Evolutionary conservation across 805 yeast genomes (phyloP).

Genomic region (Candida easanensis): DNA sequence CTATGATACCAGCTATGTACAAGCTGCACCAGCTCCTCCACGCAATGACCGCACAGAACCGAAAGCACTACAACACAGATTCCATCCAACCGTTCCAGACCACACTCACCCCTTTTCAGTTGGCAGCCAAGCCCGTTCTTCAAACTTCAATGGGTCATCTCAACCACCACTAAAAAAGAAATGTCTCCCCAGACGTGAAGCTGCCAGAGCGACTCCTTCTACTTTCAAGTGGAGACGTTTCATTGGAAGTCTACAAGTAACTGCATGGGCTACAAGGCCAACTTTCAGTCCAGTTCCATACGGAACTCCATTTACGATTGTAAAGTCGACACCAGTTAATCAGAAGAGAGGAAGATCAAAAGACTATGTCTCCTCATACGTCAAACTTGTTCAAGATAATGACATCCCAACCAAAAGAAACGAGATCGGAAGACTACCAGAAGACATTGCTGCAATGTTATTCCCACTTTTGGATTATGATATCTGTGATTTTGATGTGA

Average conservation of each 20-base stretch:
- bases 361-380: slow-evolving; percentile 30
- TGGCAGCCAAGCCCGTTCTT: not conserved
- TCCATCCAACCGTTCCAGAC: too few relatives aligned
- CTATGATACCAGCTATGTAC: slow-evolving; percentile 7
- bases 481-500: slow-evolving; percentile 52
- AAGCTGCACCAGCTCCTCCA: slow-evolving; percentile 1
- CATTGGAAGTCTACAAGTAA: slow-evolving; percentile 58
- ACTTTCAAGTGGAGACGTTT: slow-evolving; percentile 39
- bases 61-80: too few relatives aligned
- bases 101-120: too few relatives aligned
- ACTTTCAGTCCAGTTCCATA: slow-evolving; percentile 44
- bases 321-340: slow-evolving; percentile 33
- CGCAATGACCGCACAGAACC: too few relatives aligned
- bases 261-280: slow-evolving; percentile 74
- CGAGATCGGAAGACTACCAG: slow-evolving; percentile 77
- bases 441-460: slow-evolving; percentile 61
- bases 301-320: slow-evolving; percentile 41
- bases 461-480: slow-evolving; percentile 60
- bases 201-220: not conserved
- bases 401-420: slow-evolving; percentile 31
- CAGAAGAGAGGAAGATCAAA: slow-evolving; percentile 24
- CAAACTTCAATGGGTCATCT: not conserved
- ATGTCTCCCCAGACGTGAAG: not conserved
- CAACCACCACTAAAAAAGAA: not conserved
- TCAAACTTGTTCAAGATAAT: slow-evolving; percentile 30